Base-by-base conservation (phyloP, 2,329 filamentous ascomycete genomes). In the Nigrospora osmanthi region DNA sequence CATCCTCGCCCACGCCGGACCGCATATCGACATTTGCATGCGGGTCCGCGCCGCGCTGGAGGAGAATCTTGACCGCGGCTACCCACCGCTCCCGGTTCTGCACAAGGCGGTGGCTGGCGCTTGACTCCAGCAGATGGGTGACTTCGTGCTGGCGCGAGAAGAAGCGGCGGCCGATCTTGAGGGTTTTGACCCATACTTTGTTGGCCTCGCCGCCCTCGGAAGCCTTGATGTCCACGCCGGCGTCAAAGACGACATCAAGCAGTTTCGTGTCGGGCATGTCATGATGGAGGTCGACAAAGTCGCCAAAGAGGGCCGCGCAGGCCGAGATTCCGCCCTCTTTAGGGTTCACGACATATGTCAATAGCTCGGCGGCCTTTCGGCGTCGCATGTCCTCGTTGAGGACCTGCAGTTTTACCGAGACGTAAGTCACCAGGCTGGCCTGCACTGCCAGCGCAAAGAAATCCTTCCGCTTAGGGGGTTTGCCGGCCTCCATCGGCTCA, bases 401-500 rank as follows among this genome's bases (percentile, higher is more conserved):
- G 17, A 37, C 32, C n/a, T 38, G 43, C 11, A 62, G 35, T n/a
- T 58, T 59, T 37, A 46, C 37, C 1, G 43, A 47, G 11, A 54
- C 50, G 41, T 61, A 62, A 13, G 48, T 52, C 13, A 58, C 52
- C 0, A 62, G 47, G 32, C 56, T 60, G 33, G 59, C 58, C 38
- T 62, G 59, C 10, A 62, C 52, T 11, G 54, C 52, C 2, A 62
- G 49, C 9, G 58, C 43, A 11, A 61, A 47, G 46, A 62, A 59
- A 32, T 60, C 56, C 31, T 56, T 57, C 14, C 59, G 57, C 44
- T 59, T 60, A 3, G 59, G 58, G 13, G 59, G 52, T 45, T 60
- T 60, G 17, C 59, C 58, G 2, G 57, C 52, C 39, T 59, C 59
- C 59, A 62, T 62, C 17, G 59, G 59, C 46, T 62, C 59, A 40